These are phyloP conservation scores for Backusella australiensis DNA, from an alignment of 192 early-diverging fungal species.

Conservation along the genomic window DNA sequence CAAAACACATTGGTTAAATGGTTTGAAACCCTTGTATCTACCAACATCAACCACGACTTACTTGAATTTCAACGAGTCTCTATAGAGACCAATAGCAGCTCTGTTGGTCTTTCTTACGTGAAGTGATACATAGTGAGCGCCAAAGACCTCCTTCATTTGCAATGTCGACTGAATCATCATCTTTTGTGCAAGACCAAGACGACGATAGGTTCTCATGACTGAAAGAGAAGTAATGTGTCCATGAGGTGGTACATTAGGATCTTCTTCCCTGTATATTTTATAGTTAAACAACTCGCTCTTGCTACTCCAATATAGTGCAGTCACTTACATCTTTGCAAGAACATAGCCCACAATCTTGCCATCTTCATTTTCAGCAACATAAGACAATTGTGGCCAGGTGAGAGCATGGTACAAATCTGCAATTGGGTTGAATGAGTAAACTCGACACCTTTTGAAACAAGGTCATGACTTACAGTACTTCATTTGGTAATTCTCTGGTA, in stretches of 20 bases:
- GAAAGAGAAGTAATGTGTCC: slow-evolving; percentile 98
- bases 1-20: slow-evolving; percentile 10
- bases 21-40: not conserved
- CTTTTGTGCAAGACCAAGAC: slow-evolving; percentile 95
- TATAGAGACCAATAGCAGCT: slow-evolving; percentile 91
- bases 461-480: slow-evolving; percentile 83
- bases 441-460: not conserved
- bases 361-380: slow-evolving; percentile 90
- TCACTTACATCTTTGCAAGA: slow-evolving; percentile 87
- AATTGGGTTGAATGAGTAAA: not conserved
- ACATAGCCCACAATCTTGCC: slow-evolving; percentile 97
- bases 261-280: slow-evolving; percentile 77
- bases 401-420: slow-evolving; percentile 77
- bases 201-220: slow-evolving; percentile 94
- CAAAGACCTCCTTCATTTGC: slow-evolving; percentile 89
- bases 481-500: slow-evolving; percentile 99
- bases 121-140: slow-evolving; percentile 84
- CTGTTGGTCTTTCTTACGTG: slow-evolving; percentile 94
- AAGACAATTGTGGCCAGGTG: slow-evolving; percentile 91
- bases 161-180: slow-evolving; percentile 91
- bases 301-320: not conserved
- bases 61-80: slow-evolving; percentile 89
- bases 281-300: not conserved
- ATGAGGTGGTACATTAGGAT: slow-evolving; percentile 66
- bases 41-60: slow-evolving; percentile 33